Base-by-base conservation (phyloP, 1,139 yeast species). In the Yamadazyma kanchanaburiensis region DNA sequence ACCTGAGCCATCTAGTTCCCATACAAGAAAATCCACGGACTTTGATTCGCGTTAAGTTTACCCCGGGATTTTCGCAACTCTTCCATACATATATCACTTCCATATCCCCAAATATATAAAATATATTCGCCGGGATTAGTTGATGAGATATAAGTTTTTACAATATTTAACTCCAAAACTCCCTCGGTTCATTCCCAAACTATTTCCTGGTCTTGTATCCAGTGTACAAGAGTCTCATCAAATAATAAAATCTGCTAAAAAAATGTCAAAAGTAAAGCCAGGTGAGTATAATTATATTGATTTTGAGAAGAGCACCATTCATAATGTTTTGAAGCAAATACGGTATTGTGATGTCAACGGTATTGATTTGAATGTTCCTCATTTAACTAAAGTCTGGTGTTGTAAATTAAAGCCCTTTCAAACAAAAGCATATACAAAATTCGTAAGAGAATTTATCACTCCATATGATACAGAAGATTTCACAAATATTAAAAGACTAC, bases 341-440 rank as follows among this genome's bases (percentile, higher is more conserved):
- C 55, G 67, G 33, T 55, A 58, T 28, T 41, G 51, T 6, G 37
- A 33, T 1, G 9, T 42, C 5, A 35, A 38, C 2, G 40, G 46
- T 1, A 38, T 51, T 6, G 35, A 28, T 3, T 68, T 70, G 1
- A 39, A 47, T 3, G 32, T 25, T 3, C 72, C 73, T 0, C 38
- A 46, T 4, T 49, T 79, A 8, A 54, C 66, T 3, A 54, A 60
- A 4, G 80, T 74, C 2, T 85, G 94, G 94, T 61, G 75, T 24
- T 64, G 71, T 36, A 54, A 51, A 12, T 50, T 67, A 10, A 37
- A 34, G 4, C 66, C 71, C 2, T 37, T 32, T 14, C 48, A 52
- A 25, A 55, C 69, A 4, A 60, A 60, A 31, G 36, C 43, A 22
- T 37, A 64, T 14, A 41, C 59, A 15, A 29, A 44, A 4, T 45